Evolutionary conservation across 805 yeast genomes (phyloP).

Genomic region (Myxozyma kluyveri): DNA sequence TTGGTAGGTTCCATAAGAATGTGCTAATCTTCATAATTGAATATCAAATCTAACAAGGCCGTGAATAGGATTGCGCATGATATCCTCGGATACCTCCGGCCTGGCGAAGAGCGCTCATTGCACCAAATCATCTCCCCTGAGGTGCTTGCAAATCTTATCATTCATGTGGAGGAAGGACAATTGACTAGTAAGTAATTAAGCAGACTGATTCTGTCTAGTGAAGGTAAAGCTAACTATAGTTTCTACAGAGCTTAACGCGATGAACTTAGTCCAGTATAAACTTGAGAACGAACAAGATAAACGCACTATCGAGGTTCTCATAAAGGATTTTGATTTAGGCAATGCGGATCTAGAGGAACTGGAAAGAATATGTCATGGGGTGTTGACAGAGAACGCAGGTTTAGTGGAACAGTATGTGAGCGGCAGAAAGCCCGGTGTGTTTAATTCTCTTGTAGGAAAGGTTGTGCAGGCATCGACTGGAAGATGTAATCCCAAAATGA

Average conservation of each 20-base stretch:
- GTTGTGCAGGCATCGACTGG: constrained; percentile 83
- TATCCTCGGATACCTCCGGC: constrained; percentile 62
- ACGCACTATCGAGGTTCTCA: constrained; percentile 39
- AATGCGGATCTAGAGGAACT: constrained; percentile 41
- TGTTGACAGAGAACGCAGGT: constrained; percentile 48
- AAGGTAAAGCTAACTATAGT: neutral
- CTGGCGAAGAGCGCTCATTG: constrained; percentile 41
- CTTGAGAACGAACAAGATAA: constrained; percentile 48
- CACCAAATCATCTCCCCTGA: constrained; percentile 40
- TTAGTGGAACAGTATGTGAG: constrained; percentile 54
- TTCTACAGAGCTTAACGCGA: constrained; percentile 57
- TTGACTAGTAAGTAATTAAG: constrained; percentile 56
- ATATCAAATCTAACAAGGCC: neutral
- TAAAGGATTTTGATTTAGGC: constrained; percentile 49
- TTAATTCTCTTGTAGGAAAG: constrained; percentile 78
- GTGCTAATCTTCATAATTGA: neutral
- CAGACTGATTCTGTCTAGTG: neutral
- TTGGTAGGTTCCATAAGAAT: constrained; percentile 39
- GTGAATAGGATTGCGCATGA: constrained; percentile 79
- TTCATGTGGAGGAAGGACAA: constrained; percentile 45
- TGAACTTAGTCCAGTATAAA: constrained; percentile 45
- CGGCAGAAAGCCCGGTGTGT: constrained; percentile 59
- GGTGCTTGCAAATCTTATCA: constrained; percentile 55
- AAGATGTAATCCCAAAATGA: constrained; percentile 39
- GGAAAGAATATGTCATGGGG: constrained; percentile 45